Evolutionary conservation across 345 rosid genomes (phyloP), one percentile per base, ranked within the genome.

Genomic region (Leavenworthia alabamica): DNA sequence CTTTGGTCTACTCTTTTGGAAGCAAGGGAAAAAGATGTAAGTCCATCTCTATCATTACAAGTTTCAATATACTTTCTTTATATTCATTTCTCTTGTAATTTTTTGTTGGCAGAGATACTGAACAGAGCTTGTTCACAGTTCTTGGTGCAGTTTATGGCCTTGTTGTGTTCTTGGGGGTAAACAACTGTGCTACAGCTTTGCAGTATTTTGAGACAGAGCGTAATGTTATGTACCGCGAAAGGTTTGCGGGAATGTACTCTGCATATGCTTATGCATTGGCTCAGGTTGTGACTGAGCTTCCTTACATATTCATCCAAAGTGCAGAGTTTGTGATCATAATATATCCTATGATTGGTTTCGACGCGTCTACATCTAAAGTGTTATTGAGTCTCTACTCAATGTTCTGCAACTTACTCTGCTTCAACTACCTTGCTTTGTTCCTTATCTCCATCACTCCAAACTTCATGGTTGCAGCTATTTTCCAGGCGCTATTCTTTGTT

Each of bases 221-320:
- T 12, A 76, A 67, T 6, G 97, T 85, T 8, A 68, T 83, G 80
- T 85, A 87, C 64, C 77, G 96, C 0, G 93, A 90, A 73, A 81
- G 81, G 68, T 88, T 83, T 72, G 93, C 93, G 0, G 96, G 93
- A 40, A 90, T 82, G 96, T 85, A 87, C 79, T 82, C 96, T 31
- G 66, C 89, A 0, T 79, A 81, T 78, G 76, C 87, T n/a, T 85
- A 72, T 62, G 80, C 95, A 6, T 59, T 81, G 49, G 91, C 89
- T 26, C 96, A 83, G 80, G 89, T 90, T 62, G 62, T 75, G 15
- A 70, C 85, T 1, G 97, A 87, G 88, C 19, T 85, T 31, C 97
- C 96, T 3, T 90, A 87, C 63, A 14, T 81, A 29, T 44, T 85
- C 13, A 41, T 67, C 26, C 86, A 81, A 47, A 67, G 82, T 17